Evolutionary conservation across 768 basidiomycete genomes (phyloP).

Genomic region (Suillus variegatus): DNA sequence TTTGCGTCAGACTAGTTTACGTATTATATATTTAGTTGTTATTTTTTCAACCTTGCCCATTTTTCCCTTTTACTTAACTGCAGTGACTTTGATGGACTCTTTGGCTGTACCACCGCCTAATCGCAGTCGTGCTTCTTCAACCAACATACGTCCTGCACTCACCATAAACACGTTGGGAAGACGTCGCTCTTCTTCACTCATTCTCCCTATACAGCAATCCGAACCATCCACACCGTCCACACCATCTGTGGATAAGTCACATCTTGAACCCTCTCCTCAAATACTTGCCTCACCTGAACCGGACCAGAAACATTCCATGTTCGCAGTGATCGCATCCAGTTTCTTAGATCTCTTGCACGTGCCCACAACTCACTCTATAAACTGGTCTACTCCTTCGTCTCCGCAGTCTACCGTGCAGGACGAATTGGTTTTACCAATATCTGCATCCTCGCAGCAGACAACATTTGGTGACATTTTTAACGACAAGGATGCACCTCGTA

Average conservation of each 20-base stretch:
- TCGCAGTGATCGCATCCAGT: constrained; percentile 49
- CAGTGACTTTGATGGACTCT: constrained; percentile 23
- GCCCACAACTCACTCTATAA: constrained; percentile 38
- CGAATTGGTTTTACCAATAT: constrained; percentile 55
- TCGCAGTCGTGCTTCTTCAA: constrained; percentile 61
- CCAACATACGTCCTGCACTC: constrained; percentile 53
- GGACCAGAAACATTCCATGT: constrained; percentile 43
- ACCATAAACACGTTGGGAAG: constrained; percentile 56
- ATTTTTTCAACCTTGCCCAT: background rate
- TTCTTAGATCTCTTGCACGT: constrained; percentile 56
- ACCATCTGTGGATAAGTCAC: constrained; percentile 4
- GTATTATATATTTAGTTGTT: constrained; percentile 5
- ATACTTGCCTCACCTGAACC: constrained; percentile 15
- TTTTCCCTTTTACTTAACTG: constrained; percentile 15
- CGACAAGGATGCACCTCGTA: constrained; percentile 36
- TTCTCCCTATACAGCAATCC: constrained; percentile 33
- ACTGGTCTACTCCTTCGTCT: constrained; percentile 49
- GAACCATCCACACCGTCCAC: constrained; percentile 16
- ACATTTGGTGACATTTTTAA: constrained; percentile 46
- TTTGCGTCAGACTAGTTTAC: constrained; percentile 1
- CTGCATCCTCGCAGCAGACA: constrained; percentile 48
- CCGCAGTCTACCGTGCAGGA: constrained; percentile 40
- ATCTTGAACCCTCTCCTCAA: constrained; percentile 5
- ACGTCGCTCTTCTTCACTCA: constrained; percentile 51
- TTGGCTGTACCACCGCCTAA: constrained; percentile 41